These are phyloP conservation scores for Phytophthora hybrid DNA, from an alignment of 352 stramenopile species.

Conservation along the genomic window DNA sequence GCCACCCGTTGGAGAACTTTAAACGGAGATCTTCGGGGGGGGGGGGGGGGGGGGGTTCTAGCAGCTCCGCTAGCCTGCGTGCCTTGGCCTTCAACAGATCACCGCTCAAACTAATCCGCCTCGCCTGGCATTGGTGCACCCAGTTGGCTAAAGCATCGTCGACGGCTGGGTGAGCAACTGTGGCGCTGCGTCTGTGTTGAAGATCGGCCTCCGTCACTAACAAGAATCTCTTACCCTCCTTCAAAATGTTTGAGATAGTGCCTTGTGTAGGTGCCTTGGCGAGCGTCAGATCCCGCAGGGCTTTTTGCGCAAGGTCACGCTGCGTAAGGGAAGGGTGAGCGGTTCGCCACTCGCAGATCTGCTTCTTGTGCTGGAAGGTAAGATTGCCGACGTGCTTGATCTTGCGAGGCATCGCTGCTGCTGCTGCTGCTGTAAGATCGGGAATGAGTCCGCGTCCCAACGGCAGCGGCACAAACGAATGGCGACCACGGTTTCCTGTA, in stretches of 20 bases:
- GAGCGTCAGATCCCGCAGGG: too few relatives aligned
- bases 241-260: too few relatives aligned
- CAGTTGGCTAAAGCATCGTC: background rate
- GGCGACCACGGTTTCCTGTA: background rate
- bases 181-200: too few relatives aligned
- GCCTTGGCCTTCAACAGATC: background rate
- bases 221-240: too few relatives aligned
- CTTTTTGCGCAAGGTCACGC: background rate
- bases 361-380: background rate
- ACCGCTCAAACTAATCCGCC: background rate
- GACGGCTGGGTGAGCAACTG: too few relatives aligned
- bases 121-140: background rate
- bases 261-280: too few relatives aligned
- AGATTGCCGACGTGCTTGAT: background rate
- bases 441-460: background rate
- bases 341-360: background rate
- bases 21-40: background rate
- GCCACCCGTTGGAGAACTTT: background rate
- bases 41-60: background rate
- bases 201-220: too few relatives aligned
- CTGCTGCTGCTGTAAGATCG: background rate
- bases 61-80: too few relatives aligned
- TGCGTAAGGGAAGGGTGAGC: background rate
- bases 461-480: background rate
- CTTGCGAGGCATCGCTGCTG: background rate